Percentiles rank a stretch among this genome's conserved stretches.
Conservation (phyloP, 805 yeast species). For the Starmerella bombicola region DNA sequence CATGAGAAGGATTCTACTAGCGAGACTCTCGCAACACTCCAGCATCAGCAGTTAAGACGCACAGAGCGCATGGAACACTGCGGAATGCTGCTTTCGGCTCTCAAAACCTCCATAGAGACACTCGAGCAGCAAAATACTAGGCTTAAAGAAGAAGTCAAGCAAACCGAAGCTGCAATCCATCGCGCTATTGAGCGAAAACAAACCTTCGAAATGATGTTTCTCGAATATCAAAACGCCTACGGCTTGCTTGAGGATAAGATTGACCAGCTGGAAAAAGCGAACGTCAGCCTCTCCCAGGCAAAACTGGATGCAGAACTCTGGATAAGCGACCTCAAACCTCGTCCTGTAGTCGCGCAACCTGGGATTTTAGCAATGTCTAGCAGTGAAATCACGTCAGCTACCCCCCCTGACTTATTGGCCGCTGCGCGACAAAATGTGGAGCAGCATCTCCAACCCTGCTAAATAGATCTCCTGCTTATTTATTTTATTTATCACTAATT, state of each 20-base stretch:
- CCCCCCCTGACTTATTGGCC: no score
- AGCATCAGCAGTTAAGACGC: neutral
- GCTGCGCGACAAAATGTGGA: no score
- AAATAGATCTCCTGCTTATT: no score
- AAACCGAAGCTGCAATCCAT: neutral
- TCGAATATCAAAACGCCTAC: slow-evolving; percentile 2
- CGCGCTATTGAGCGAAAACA: neutral
- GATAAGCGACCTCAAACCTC: neutral
- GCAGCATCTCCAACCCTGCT: no score
- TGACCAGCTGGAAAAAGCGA: neutral
- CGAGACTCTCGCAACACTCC: neutral
- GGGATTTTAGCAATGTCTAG: no score
- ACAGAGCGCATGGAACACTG: neutral
- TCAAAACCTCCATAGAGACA: neutral
- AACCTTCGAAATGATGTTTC: neutral
- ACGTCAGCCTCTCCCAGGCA: neutral
- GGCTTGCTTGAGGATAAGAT: neutral
- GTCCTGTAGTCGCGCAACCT: no score
- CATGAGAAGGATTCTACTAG: neutral
- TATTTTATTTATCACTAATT: no score
- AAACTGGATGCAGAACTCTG: neutral
- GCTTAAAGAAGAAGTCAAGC: neutral
- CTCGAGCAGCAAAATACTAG: neutral
- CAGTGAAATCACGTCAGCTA: no score
- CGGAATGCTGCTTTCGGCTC: neutral